phyloP scores from a whole-genome alignment of 768 basidiomycete genomes.

The Kwoniella heveanensis region DNA sequence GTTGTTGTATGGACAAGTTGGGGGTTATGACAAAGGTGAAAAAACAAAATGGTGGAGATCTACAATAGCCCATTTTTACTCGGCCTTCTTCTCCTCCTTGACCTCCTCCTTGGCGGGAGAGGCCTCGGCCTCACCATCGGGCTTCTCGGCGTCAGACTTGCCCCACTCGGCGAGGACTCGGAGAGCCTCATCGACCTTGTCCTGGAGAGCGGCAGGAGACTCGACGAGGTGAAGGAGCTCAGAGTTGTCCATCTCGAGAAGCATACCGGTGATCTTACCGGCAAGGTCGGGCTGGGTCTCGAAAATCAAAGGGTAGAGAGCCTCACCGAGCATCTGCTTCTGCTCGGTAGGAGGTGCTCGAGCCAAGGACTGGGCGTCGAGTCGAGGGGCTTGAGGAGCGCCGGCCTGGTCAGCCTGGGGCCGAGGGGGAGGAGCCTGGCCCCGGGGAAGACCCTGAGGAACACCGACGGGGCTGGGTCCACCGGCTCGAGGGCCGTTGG shows the following conservation, averaged over 20 bases:
- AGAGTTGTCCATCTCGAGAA: conserved; percentile 96
- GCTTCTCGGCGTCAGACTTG: conserved; percentile 56
- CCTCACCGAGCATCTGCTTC: conserved; percentile 99
- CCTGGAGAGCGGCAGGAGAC: conserved; percentile 73
- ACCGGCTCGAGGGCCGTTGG: conserved; percentile 60
- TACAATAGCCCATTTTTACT: conserved; percentile 14
- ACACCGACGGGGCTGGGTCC: conserved; percentile 56
- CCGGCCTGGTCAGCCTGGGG: conserved; percentile 54
- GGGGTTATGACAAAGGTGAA: background rate
- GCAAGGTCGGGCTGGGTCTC: conserved; percentile 83
- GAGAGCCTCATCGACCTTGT: conserved; percentile 91
- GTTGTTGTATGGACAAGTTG: background rate
- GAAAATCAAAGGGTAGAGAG: conserved; percentile 87
- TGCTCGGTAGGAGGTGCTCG: conserved; percentile 74
- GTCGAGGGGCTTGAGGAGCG: conserved; percentile 53
- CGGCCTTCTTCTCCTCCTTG: conserved; percentile 35
- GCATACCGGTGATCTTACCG: conserved; percentile 98
- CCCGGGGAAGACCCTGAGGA: conserved; percentile 59
- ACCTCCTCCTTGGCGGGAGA: conserved; percentile 27
- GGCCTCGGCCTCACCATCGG: conserved; percentile 26
- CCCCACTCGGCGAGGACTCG: conserved; percentile 83
- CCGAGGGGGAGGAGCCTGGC: conserved; percentile 44
- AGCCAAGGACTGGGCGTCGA: conserved; percentile 67
- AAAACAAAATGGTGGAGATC: conserved; percentile 3
- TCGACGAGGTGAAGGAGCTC: conserved; percentile 90